These are phyloP conservation scores for Arctostaphylos glauca DNA, from an alignment of 148 eudicot genomes.

Conservation along the genomic window DNA sequence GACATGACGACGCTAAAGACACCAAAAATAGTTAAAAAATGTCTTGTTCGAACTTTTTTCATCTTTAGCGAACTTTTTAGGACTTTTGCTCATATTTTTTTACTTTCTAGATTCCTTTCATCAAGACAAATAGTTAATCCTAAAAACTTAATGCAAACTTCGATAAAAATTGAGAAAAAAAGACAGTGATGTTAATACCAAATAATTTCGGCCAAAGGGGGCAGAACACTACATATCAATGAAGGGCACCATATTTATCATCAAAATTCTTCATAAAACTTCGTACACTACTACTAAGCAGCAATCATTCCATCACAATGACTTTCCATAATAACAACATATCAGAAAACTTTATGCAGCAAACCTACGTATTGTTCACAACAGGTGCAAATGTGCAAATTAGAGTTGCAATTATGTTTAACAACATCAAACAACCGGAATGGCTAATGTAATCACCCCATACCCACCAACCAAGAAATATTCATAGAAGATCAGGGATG, in stretches of 20 bases:
- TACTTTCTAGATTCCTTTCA: too few species aligned
- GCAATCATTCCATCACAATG: not conserved
- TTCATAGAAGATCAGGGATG: not conserved
- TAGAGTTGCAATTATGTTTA: not conserved
- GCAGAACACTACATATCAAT: not conserved
- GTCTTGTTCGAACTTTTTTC: too few species aligned
- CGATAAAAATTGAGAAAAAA: too few species aligned
- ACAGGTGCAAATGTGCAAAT: not conserved
- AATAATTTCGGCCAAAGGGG: too few species aligned
- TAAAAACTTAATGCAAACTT: too few species aligned
- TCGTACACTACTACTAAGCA: not conserved
- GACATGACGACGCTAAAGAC: too few species aligned
- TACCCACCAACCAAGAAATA: not conserved
- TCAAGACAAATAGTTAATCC: too few species aligned
- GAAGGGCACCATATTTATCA: not conserved
- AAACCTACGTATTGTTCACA: not conserved
- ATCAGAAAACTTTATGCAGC: not conserved
- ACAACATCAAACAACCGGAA: not conserved
- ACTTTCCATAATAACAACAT: not conserved
- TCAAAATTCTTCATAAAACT: not conserved
- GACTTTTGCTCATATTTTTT: too few species aligned
- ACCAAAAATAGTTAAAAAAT: too few species aligned
- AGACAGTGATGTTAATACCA: too few species aligned
- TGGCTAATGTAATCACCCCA: not conserved
- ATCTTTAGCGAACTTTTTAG: too few species aligned